These are phyloP conservation scores for Pterocarpus santalinus DNA, from an alignment of 306 rosid species.

Conservation along the genomic window DNA sequence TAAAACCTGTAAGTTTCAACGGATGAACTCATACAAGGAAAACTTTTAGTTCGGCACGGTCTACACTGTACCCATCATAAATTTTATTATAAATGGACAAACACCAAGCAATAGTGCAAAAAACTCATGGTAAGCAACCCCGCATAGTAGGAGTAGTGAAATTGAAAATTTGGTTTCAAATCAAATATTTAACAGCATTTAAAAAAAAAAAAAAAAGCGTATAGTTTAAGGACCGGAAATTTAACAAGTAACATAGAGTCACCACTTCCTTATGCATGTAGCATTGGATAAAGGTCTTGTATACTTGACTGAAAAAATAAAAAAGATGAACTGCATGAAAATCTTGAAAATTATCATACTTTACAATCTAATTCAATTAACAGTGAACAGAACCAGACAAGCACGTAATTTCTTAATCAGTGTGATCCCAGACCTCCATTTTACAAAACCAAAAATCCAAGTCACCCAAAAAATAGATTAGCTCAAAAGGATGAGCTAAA, in stretches of 20 bases:
- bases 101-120: constrained; percentile 11
- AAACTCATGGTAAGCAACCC: constrained; percentile 21
- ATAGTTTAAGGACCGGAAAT: constrained; percentile 9
- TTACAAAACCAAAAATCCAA: constrained; percentile 29
- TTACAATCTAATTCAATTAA: constrained; percentile 24
- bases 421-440: constrained; percentile 29
- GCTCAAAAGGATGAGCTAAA: background rate
- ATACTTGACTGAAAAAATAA: background rate
- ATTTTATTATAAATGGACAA: constrained; percentile 15
- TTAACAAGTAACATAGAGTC: constrained; percentile 7
- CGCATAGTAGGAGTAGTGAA: background rate
- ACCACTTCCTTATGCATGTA: constrained; percentile 18
- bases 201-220: background rate
- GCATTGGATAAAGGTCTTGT: background rate
- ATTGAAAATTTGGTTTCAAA: background rate
- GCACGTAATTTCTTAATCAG: constrained; percentile 13
- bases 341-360: background rate
- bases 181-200: background rate
- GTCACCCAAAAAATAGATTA: background rate
- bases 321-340: background rate
- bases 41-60: background rate
- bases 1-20: constrained; percentile 26
- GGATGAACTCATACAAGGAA: constrained; percentile 30
- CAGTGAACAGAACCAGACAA: constrained; percentile 3
- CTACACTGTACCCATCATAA: constrained; percentile 4